Evolutionary conservation across 2,329 filamentous ascomycete species (phyloP).

Genomic region (Neonectria punicea): DNA sequence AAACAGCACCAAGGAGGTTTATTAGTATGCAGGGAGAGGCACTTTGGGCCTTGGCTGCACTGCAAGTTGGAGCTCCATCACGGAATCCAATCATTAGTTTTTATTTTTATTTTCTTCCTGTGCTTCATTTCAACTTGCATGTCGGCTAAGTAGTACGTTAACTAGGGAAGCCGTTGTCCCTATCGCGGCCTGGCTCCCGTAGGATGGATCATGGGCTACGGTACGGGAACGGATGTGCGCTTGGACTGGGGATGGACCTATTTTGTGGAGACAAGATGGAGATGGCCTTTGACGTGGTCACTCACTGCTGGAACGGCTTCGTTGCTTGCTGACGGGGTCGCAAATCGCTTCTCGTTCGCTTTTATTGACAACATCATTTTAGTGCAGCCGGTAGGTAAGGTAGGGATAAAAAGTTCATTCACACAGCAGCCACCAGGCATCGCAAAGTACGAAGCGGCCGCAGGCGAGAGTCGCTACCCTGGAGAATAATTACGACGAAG

Average conservation of each 20-base stretch:
- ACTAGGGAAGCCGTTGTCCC: constrained; percentile 8
- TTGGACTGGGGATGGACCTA: not conserved
- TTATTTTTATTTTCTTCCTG: constrained; percentile 27
- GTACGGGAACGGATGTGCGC: constrained; percentile 7
- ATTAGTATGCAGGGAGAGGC: not conserved
- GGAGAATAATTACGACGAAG: no score
- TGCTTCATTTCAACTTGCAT: constrained; percentile 40
- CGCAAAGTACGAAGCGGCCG: constrained; percentile 7
- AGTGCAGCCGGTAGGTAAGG: not conserved
- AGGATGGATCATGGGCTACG: not conserved
- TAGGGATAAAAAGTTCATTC: constrained; percentile 27
- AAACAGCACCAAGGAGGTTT: not conserved
- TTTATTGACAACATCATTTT: not conserved
- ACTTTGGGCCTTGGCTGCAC: not conserved
- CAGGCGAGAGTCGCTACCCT: not conserved
- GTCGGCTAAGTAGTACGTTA: constrained; percentile 19
- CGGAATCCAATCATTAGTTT: not conserved
- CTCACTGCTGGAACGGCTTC: constrained; percentile 12
- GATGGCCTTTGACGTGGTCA: constrained; percentile 17
- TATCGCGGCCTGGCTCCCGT: constrained; percentile 1
- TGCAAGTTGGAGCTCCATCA: not conserved
- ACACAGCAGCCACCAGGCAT: constrained; percentile 21
- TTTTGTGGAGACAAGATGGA: constrained; percentile 16
- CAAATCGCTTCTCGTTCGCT: constrained; percentile 4
- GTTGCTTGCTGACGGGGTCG: constrained; percentile 13